These are phyloP conservation scores for Raffaelea deltoideospora DNA, from an alignment of 2,329 filamentous ascomycete genomes.

Conservation along the genomic window DNA sequence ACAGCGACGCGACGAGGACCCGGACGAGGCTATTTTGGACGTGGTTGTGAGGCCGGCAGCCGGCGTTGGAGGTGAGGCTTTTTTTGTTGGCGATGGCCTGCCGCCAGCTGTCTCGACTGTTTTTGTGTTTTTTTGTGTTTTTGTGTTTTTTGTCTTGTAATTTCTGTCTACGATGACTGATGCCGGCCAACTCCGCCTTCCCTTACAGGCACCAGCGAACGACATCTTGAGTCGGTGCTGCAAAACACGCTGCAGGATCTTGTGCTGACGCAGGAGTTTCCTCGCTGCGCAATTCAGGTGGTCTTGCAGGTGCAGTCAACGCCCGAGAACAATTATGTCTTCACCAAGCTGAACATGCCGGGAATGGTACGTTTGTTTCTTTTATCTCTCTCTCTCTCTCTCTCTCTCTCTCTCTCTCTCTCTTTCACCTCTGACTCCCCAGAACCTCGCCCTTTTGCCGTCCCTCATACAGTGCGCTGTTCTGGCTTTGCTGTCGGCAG, in stretches of 20 bases:
- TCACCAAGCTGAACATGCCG: constrained; percentile 43
- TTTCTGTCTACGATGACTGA: neutral
- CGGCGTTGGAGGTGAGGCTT: constrained; percentile 57
- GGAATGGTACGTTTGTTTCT: constrained; percentile 31
- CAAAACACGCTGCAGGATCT: constrained; percentile 59
- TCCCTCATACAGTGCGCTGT: constrained; percentile 68
- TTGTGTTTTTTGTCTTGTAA: neutral
- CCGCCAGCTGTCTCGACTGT: neutral
- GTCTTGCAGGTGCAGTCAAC: constrained; percentile 60
- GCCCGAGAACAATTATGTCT: constrained; percentile 52
- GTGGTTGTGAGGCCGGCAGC: constrained; percentile 76
- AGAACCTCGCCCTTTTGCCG: constrained; percentile 71
- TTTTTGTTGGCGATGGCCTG: too few species aligned
- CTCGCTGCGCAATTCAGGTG: constrained; percentile 63
- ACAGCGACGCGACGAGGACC: constrained; percentile 72
- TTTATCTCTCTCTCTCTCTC: neutral
- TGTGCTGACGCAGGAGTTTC: constrained; percentile 60
- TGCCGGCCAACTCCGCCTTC: constrained; percentile 1
- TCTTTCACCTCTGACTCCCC: constrained; percentile 1
- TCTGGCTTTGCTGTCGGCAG: constrained; percentile 65
- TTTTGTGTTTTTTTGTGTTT: neutral
- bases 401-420: neutral
- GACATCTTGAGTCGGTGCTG: constrained; percentile 67
- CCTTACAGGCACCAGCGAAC: constrained; percentile 49
- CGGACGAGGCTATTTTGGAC: constrained; percentile 82